Base-by-base conservation (phyloP, 2,329 filamentous ascomycete genomes). In the Fusarium subtropicale region DNA sequence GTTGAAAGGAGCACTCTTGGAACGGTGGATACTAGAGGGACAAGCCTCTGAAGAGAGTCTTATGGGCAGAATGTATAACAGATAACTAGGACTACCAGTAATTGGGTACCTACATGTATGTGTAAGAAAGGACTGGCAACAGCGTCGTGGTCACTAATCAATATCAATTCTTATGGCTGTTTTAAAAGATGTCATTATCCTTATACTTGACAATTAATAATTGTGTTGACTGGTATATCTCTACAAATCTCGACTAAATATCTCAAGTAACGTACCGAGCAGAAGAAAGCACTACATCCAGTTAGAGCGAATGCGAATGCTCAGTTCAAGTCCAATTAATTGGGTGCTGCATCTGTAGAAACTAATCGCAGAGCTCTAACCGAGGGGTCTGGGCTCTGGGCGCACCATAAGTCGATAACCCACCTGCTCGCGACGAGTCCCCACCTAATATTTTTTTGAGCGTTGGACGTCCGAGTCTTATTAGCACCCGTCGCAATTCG, bases 371-470 rank as follows among this genome's bases (percentile, higher is more conserved):
- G 70, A 72, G 68, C 58, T 73, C 73, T 60, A 68, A 50, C 47
- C 22, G 31, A 48, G 20, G 12, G 33, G 48, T 20, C 22, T 36
- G 20, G 46, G 18, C 31, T 39, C 5, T 39, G n/a, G 24, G 39
- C 33, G 34, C 34, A 73, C 51, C 38, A 56, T 34, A 36, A 60
- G 30, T 63, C 60, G 31, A 56, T 30, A 44, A 60, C 34, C 64
- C 59, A 69, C 56, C 47, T 54, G 44, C 48, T 30, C 48, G 58
- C 54, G 46, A 54, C 48, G 24, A 50, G 64, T 69, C 61, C 66
- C 73, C 72, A 75, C 73, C 64, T 39, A 73, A 62, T 56, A 66
- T 73, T 68, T 68, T 65, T 65, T 47, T 60, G 61, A 62, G 56
- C 26, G 53, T 52, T 33, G 20, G 39, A 63, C 56, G 26, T 18